Evolutionary conservation across 2,329 filamentous ascomycete species (phyloP).

Genomic region (Diaporthe ampelina): DNA sequence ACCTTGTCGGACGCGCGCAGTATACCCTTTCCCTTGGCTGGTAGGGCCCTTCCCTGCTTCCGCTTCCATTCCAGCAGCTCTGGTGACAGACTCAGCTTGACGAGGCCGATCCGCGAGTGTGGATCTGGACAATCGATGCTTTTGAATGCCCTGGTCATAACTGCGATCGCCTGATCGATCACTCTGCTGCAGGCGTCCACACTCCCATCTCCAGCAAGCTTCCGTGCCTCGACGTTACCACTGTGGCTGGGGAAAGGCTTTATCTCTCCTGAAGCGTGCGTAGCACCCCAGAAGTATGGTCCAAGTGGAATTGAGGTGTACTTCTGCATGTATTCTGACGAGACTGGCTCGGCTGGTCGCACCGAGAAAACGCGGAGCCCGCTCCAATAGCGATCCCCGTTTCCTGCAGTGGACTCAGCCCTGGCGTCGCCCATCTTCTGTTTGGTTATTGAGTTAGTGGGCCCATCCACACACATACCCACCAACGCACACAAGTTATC

Average conservation of each 20-base stretch:
- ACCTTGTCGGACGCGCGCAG: slow-evolving; percentile 8
- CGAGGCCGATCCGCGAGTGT: not conserved
- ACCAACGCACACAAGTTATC: too few relatives aligned
- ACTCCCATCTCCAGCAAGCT: slow-evolving; percentile 13
- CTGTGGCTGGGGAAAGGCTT: slow-evolving; percentile 8
- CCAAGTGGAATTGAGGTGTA: not conserved
- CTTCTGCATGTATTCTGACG: slow-evolving; percentile 17
- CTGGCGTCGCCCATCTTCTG: not conserved
- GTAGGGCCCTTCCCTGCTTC: slow-evolving; percentile 18
- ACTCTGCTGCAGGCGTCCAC: slow-evolving; percentile 23
- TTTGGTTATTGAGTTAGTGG: too few relatives aligned
- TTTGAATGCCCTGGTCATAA: not conserved
- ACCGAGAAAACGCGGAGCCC: slow-evolving; percentile 7
- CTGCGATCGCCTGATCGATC: slow-evolving; percentile 4
- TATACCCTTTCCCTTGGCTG: slow-evolving; percentile 19
- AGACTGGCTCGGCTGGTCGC: slow-evolving; percentile 2
- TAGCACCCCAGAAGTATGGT: slow-evolving; percentile 25
- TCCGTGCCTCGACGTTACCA: slow-evolving; percentile 9
- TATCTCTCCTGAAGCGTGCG: not conserved
- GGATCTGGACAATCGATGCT: slow-evolving; percentile 18
- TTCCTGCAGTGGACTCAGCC: not conserved
- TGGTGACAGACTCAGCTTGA: slow-evolving; percentile 11
- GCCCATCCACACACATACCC: too few relatives aligned
- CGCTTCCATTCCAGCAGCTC: slow-evolving; percentile 8
- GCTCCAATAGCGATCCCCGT: not conserved